These are phyloP conservation scores for Diaporthe vexans DNA, from an alignment of 2,329 filamentous ascomycete genomes.

Conservation along the genomic window DNA sequence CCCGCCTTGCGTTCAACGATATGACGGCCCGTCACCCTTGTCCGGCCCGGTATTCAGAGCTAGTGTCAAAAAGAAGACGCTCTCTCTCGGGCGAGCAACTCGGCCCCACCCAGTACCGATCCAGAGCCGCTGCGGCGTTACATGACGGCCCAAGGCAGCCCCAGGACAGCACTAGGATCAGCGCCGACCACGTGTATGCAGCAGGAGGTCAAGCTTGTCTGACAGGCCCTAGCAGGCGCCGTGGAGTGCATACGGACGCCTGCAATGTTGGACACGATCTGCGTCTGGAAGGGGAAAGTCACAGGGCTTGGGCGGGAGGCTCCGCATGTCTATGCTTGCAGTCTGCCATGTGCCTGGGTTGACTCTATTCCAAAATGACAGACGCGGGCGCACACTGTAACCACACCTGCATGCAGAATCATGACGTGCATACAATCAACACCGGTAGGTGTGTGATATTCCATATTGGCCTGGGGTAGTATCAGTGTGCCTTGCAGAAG, in stretches of 20 bases:
- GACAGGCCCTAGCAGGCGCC: not conserved
- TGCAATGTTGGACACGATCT: not conserved
- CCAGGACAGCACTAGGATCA: too few species aligned
- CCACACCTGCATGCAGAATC: constrained; percentile 1
- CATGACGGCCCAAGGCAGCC: too few species aligned
- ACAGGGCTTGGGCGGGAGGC: not conserved
- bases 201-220: not conserved
- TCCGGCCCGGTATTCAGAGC: too few species aligned
- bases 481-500: not conserved
- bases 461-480: not conserved
- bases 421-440: constrained; percentile 4
- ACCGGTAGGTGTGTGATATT: not conserved
- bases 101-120: too few species aligned
- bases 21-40: too few species aligned
- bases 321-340: not conserved
- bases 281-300: not conserved
- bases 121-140: too few species aligned
- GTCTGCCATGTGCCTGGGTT: not conserved
- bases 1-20: too few species aligned
- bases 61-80: too few species aligned
- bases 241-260: not conserved
- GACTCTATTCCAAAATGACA: not conserved
- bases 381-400: not conserved
- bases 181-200: not conserved
- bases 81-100: too few species aligned